Conservation (phyloP, 805 yeast genomes). For the Ogataea naganishii region DNA sequence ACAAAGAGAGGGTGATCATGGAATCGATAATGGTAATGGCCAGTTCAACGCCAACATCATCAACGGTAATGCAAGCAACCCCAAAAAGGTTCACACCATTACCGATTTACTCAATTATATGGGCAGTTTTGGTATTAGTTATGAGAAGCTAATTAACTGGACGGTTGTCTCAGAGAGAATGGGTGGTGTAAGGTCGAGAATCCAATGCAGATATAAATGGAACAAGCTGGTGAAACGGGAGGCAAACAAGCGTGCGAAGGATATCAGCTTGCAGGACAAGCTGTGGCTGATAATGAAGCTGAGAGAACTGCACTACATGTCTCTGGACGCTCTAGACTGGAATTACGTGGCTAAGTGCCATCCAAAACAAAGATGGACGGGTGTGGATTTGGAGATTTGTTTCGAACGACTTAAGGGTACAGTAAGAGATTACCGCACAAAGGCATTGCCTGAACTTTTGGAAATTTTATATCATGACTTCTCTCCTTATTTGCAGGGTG, state of each 20-base stretch:
- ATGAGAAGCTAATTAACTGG: constrained; percentile 70
- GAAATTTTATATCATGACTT: constrained; percentile 13
- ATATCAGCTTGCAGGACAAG: constrained; percentile 37
- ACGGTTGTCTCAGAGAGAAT: constrained; percentile 81
- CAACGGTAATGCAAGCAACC: too few species aligned
- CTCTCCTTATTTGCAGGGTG: constrained; percentile 3
- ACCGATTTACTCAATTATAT: too few species aligned
- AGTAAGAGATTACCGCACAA: constrained; percentile 38
- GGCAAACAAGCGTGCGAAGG: constrained; percentile 32
- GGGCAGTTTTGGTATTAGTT: too few species aligned
- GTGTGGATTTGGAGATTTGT: constrained; percentile 50
- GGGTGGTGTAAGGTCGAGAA: constrained; percentile 84
- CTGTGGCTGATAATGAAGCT: constrained; percentile 40
- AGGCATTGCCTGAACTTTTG: constrained; percentile 24
- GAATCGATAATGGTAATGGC: constrained; percentile 1
- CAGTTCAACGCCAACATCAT: too few species aligned
- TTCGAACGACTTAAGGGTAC: constrained; percentile 51
- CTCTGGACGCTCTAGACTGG: constrained; percentile 44
- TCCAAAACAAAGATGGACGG: constrained; percentile 42
- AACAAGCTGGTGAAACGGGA: constrained; percentile 66
- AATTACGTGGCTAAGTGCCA: constrained; percentile 40
- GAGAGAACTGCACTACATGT: constrained; percentile 32
- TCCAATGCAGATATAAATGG: constrained; percentile 96
- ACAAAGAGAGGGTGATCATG: constrained; percentile 22
- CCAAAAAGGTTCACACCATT: too few species aligned